phyloP scores from a whole-genome alignment of 371 early-diverging fungal species.

The Rhizomucor pusillus region DNA sequence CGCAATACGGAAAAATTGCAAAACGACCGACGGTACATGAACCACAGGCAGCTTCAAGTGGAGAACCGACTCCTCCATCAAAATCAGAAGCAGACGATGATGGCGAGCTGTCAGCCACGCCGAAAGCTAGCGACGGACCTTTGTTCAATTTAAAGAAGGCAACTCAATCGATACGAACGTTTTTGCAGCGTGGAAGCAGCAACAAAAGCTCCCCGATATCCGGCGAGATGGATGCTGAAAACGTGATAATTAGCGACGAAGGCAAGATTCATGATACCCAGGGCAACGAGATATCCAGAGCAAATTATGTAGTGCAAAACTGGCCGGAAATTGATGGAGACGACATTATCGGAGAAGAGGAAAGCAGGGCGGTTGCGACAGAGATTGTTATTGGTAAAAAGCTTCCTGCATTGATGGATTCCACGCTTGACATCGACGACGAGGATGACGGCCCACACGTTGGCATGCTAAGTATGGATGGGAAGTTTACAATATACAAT shows the following conservation, averaged over 20 bases:
- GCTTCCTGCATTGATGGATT: constrained; percentile 11
- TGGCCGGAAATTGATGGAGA: constrained; percentile 38
- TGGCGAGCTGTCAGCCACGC: constrained; percentile 9
- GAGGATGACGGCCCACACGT: constrained; percentile 40
- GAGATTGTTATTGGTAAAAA: constrained; percentile 57
- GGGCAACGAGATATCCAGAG: constrained; percentile 22
- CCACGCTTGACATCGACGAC: constrained; percentile 20
- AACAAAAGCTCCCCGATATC: constrained; percentile 8
- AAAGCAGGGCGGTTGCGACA: constrained; percentile 51
- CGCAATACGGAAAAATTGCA: constrained; percentile 12
- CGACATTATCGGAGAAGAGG: constrained; percentile 29
- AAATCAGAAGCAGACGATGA: constrained; percentile 7
- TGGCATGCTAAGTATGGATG: constrained; percentile 65
- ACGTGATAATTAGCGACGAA: constrained; percentile 17
- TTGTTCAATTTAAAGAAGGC: constrained; percentile 15
- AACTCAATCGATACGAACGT: constrained; percentile 18
- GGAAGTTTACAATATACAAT: constrained; percentile 45
- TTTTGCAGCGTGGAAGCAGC: constrained; percentile 13
- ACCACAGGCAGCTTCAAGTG: not conserved
- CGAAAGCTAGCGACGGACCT: constrained; percentile 13
- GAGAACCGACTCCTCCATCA: not conserved
- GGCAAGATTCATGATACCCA: constrained; percentile 20
- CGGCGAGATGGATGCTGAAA: constrained; percentile 10
- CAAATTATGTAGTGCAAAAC: constrained; percentile 39
- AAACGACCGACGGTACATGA: not conserved